Base-by-base conservation (phyloP, 1,284 basidiomycete genomes). In the Ustilago sp. region DNA sequence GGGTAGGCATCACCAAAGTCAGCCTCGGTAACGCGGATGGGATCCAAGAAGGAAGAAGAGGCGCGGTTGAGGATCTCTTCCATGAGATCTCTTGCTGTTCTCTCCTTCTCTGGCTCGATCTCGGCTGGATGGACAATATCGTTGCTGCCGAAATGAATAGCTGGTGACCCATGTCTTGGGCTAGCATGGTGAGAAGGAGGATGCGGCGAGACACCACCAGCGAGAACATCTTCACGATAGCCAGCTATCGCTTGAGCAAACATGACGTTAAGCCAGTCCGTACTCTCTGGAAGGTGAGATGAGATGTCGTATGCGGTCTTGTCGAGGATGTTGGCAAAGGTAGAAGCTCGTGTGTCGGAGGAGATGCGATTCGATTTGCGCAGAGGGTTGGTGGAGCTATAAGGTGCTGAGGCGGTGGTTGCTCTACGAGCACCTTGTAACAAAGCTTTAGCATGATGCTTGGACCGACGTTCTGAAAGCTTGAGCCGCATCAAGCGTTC, bases 231-330 rank as follows among this genome's bases (percentile, higher is more conserved):
- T 87, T 81, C 66, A 82, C 86, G 76, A 74, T 87, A 88, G 9
- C 82, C 84, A 13, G 79, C 75, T 34, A 86, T 82, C 41, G 88
- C 88, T 81, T 90, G 89, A 4, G 89, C 89, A 34, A 89, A 82
- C 19, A 90, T 85, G 41, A 90, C 88, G 77, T 90, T 90, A 52
- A 90, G 81, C 89, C 89, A 90, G 72, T 89, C 89, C 34, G 88
- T 83, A 17, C 87, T 87, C 74, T 90, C 89, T 12, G 88, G 84
- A 4, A 88, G 80, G 74, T 90, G 89, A 13, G 87, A 87, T 2
- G 88, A 84, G 76, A 89, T 86, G 67, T 90, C 89, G 78, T 90
- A 90, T 5, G 80, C 83, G 4, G 88, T 86, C 58, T 88, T 88
- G n/a, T 83, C 78, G 28, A 90, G 86, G 8, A 90, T 75, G 57